These are phyloP conservation scores for Furcasterigmium sp. DNA, from an alignment of 2,329 filamentous ascomycete genomes.

Conservation along the genomic window DNA sequence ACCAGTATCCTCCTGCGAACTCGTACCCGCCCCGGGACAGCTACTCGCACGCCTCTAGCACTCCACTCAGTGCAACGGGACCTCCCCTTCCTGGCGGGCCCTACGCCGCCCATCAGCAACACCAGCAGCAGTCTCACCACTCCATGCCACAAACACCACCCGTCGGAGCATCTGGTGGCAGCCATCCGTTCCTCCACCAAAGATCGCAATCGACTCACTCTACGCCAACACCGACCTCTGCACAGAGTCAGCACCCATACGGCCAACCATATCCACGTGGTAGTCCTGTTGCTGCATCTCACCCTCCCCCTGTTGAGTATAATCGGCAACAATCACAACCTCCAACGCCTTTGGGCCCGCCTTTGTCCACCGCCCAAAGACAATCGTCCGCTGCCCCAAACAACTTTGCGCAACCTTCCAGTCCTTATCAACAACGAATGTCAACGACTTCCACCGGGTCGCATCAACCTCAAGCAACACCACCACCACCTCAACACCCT, in stretches of 20 bases:
- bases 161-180: slow-evolving; percentile 31
- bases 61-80: slow-evolving; percentile 24
- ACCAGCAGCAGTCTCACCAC: slow-evolving; percentile 22
- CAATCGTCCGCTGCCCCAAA: slow-evolving; percentile 32
- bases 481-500: slow-evolving; percentile 28
- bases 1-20: slow-evolving; percentile 42
- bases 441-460: slow-evolving; percentile 20
- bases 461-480: slow-evolving; percentile 15
- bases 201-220: slow-evolving; percentile 56
- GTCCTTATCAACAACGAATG: slow-evolving; percentile 54
- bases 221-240: slow-evolving; percentile 55
- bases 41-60: slow-evolving; percentile 32
- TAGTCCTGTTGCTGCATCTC: slow-evolving; percentile 45
- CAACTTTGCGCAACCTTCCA: slow-evolving; percentile 46
- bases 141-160: slow-evolving; percentile 38
- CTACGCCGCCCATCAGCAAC: slow-evolving; percentile 33
- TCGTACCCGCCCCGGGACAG: slow-evolving; percentile 39
- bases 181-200: slow-evolving; percentile 30
- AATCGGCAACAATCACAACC: slow-evolving; percentile 49
- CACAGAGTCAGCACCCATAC: slow-evolving; percentile 53
- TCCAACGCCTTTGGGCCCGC: slow-evolving; percentile 46
- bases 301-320: slow-evolving; percentile 35
- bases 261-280: slow-evolving; percentile 44
- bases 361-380: slow-evolving; percentile 35
- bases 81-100: slow-evolving; percentile 20